Evolutionary conservation across 805 yeast genomes (phyloP), one percentile per base, ranked within the genome.

Genomic region (Sungouiella thailandica): DNA sequence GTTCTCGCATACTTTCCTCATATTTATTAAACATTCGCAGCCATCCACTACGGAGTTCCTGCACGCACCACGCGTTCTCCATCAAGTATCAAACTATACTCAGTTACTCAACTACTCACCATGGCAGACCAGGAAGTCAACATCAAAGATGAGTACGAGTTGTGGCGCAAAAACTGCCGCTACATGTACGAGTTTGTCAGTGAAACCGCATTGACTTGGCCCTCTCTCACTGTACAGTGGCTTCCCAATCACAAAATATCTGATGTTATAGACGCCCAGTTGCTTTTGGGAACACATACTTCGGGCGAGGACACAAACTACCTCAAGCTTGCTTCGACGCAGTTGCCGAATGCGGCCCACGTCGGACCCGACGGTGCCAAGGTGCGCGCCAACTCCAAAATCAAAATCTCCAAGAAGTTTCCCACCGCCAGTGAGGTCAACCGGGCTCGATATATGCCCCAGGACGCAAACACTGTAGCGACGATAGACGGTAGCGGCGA

Each of bases 161-260:
- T 83, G 41, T 84, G 95, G 95, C 70, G 85, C 39, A 76, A 83
- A 50, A 84, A 83, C 49, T 83, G 89, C 44, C 80, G 84, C 9
- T 77, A 70, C 46, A 83, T 84, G 93, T 84, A 84, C 46, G 88
- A 83, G 47, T 83, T 80, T 52, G 86, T 84, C 20, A 76, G 83
- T 31, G 93, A 84, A 50, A 81, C 90, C 0, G 85, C 83, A 2
- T 60, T 84, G 28, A 74, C 80, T 9, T 84, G 94, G 94, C 94
- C 95, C 2, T 79, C 89, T 2, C 63, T 84, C 31, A 80, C 90
- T 1, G 70, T 82, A 4, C 85, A 84, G 56, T 84, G 93, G 89
- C 55, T 81, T 6, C 89, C 88, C 0, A 62, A 61, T 18, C 43
- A 50, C 41, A 29, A 38, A 9, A 40, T 30, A 6, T 44, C 34